Evolutionary conservation across 2,329 filamentous ascomycete species (phyloP).

Genomic region (Alternaria triticimaculans): DNA sequence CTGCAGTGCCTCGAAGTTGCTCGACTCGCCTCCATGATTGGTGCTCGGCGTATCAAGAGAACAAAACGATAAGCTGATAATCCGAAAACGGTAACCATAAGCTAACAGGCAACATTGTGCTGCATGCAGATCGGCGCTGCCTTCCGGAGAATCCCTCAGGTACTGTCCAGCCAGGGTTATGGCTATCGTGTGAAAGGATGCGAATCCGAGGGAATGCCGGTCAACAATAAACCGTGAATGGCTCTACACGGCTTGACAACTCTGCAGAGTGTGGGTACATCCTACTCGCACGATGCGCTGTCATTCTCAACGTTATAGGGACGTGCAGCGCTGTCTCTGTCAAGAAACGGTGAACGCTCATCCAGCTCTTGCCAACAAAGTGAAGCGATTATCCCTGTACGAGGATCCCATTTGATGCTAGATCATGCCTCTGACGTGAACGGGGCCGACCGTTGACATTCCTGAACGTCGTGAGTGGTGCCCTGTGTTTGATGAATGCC

Average conservation of each 20-base stretch:
- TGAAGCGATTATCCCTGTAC: slow-evolving; percentile 1
- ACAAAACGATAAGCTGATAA: slow-evolving; percentile 4
- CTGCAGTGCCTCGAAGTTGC: neutral
- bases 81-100: slow-evolving; percentile 8
- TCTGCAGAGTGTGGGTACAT: slow-evolving; percentile 2
- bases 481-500: neutral
- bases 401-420: neutral
- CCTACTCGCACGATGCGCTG: slow-evolving; percentile 6
- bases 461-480: slow-evolving; percentile 1
- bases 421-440: slow-evolving; percentile 1
- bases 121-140: neutral
- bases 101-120: slow-evolving; percentile 7
- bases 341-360: slow-evolving; percentile 8
- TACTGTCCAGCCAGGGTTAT: slow-evolving; percentile 1
- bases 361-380: slow-evolving; percentile 4
- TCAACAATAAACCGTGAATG: neutral
- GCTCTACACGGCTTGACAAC: neutral
- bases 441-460: neutral
- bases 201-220: neutral
- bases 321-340: slow-evolving; percentile 3
- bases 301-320: slow-evolving; percentile 8
- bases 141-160: slow-evolving; percentile 1
- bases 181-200: neutral
- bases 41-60: neutral
- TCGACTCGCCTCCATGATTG: slow-evolving; percentile 1